Evolutionary conservation across 306 rosid genomes (phyloP), one percentile per base, ranked within the genome.

Genomic region (Phaseolus lunatus): DNA sequence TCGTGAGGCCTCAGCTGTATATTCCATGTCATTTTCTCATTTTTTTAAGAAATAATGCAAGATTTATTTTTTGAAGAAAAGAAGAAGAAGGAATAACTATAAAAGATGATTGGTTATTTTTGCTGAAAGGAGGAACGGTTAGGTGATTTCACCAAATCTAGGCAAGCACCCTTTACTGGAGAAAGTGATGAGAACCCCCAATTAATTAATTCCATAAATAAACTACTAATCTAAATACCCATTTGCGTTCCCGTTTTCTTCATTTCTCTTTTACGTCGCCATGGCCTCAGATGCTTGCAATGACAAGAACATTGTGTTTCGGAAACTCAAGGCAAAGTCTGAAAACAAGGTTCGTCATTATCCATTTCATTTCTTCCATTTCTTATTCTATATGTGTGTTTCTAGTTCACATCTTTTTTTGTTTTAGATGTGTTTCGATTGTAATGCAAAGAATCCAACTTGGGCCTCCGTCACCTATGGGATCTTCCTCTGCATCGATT

Each of bases 141-240:
- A 18, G 52, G 31, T 19, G 59, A n/a, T 24, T 19, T 31, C 33
- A 6, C 56, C 73, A 23, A 16, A 57, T 14, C 39, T 9, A 20
- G 18, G 3, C 24, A 23, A 22, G 0, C 57, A 11, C 19, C 57
- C 41, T 37, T 19, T 3, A 24, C 43, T 22, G 3, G 59, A 53
- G 59, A 53, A 53, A 19, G 27, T 53, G 1, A 19, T 53, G 1
- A 19, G 0, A 53, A 19, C 27, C 59, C 14, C 59, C 3, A 53
- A 53, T 53, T 56, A 59, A 14, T 27, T 6, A 22, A 66, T 39
- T 66, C 79, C 72, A 75, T 48, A 47, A 62, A 62, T 62, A 75
- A 75, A 44, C 59, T 0, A 41, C 0, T 27, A 23, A 5, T 54
- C 5, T 72, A 15, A 37, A 56, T 56, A 39, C 39, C 54, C 54